Evolutionary conservation across 1,284 basidiomycete genomes (phyloP).

Genomic region (Trichosporon sp.): DNA sequence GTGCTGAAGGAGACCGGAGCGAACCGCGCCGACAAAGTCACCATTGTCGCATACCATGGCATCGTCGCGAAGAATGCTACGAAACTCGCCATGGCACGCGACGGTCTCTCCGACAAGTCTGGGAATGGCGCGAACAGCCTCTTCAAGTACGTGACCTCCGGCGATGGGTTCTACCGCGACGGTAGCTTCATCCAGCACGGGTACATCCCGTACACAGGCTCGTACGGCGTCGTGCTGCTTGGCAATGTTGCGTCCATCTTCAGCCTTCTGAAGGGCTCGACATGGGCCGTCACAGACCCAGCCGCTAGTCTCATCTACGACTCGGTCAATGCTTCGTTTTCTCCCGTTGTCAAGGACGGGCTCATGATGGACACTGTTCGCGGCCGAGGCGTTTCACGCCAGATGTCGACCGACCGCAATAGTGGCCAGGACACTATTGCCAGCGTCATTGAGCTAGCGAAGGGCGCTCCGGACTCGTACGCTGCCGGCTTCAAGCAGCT

Average conservation of each 20-base stretch:
- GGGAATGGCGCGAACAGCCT: neutral
- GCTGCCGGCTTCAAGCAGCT: neutral
- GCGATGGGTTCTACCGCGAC: neutral
- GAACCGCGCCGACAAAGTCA: neutral
- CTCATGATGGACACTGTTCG: slow-evolving; percentile 2
- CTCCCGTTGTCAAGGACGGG: neutral
- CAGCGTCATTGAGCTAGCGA: neutral
- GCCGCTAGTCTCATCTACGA: neutral
- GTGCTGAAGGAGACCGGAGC: slow-evolving; percentile 3
- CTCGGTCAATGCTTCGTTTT: neutral
- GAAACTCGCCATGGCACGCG: slow-evolving; percentile 20
- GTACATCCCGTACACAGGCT: slow-evolving; percentile 1
- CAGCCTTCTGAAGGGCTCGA: neutral
- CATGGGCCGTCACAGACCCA: neutral
- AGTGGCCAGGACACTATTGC: neutral
- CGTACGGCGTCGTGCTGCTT: neutral
- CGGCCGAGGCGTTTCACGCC: neutral
- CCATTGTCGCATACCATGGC: neutral
- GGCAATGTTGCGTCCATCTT: neutral
- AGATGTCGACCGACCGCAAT: neutral
- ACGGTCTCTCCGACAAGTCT: neutral
- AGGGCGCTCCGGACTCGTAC: neutral
- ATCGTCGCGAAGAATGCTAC: neutral
- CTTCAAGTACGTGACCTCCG: slow-evolving; percentile 1
- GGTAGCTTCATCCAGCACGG: neutral